Evolutionary conservation across 2,329 filamentous ascomycete genomes (phyloP).

Genomic region (Endocalyx cinctus): DNA sequence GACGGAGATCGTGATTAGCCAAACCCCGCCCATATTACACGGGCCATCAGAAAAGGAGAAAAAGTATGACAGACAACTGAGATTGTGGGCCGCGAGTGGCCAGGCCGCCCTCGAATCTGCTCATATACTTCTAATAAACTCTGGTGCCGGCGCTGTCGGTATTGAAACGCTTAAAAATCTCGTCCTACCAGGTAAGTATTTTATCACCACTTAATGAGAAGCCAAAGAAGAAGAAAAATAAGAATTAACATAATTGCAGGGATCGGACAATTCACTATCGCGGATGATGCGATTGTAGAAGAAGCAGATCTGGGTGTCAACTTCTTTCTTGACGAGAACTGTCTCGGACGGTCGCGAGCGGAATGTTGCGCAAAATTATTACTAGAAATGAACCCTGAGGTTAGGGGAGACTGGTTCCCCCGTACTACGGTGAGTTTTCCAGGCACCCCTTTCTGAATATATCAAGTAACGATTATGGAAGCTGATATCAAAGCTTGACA

Average conservation of each 20-base stretch:
- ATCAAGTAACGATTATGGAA: no score
- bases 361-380: constrained; percentile 73
- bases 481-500: no score
- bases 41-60: constrained; percentile 59
- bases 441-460: no score
- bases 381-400: constrained; percentile 88
- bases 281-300: constrained; percentile 71
- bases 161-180: constrained; percentile 94
- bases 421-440: constrained; percentile 39
- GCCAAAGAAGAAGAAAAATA: not conserved
- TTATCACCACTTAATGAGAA: not conserved
- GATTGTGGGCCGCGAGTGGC: constrained; percentile 89
- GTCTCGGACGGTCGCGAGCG: constrained; percentile 72
- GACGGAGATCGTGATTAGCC: constrained; percentile 40
- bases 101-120: constrained; percentile 87
- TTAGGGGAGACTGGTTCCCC: constrained; percentile 68
- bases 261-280: constrained; percentile 87
- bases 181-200: constrained; percentile 68
- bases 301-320: constrained; percentile 89
- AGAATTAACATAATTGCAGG: constrained; percentile 41
- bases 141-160: constrained; percentile 79
- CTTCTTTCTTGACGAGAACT: constrained; percentile 85
- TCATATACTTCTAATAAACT: constrained; percentile 87
- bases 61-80: constrained; percentile 92
- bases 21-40: constrained; percentile 44